These are phyloP conservation scores for Cadophora sp. DNA, from an alignment of 2,329 filamentous ascomycete species.

Conservation along the genomic window DNA sequence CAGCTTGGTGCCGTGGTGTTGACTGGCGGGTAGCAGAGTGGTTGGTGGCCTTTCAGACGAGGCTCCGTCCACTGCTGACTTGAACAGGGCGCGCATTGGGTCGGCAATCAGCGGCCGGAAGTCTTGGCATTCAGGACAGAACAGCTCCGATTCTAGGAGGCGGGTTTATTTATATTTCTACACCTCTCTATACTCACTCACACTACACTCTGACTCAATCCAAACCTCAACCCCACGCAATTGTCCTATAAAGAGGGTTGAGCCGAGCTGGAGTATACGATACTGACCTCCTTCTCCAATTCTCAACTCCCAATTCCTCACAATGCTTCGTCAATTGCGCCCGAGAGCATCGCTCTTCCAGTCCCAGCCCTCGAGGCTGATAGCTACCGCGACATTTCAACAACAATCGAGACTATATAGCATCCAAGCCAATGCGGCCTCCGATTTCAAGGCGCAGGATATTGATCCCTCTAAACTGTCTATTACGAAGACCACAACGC, in stretches of 20 bases:
- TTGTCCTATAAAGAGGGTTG: slow-evolving; percentile 14
- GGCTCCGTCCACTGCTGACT: slow-evolving; percentile 15
- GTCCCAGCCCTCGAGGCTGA: slow-evolving; percentile 43
- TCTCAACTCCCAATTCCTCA: slow-evolving; percentile 25
- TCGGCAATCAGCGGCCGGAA: slow-evolving; percentile 13
- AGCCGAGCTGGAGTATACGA: slow-evolving; percentile 4
- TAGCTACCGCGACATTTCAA: slow-evolving; percentile 44
- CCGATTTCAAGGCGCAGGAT: slow-evolving; percentile 59
- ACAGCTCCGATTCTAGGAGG: slow-evolving; percentile 31
- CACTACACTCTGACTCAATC: slow-evolving; percentile 22
- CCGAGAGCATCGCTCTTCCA: slow-evolving; percentile 50
- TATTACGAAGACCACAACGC: slow-evolving; percentile 76
- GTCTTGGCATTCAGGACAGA: neutral
- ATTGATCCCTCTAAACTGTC: slow-evolving; percentile 81
- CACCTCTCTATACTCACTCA: neutral
- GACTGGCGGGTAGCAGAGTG: neutral
- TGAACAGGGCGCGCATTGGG: neutral
- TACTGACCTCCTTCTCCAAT: neutral
- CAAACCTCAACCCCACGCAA: slow-evolving; percentile 9
- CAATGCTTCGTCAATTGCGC: slow-evolving; percentile 56
- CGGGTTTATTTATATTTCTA: slow-evolving; percentile 26
- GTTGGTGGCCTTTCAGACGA: slow-evolving; percentile 28
- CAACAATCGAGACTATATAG: slow-evolving; percentile 55
- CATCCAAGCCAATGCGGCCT: slow-evolving; percentile 49
- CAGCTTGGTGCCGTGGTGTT: slow-evolving; percentile 21